Evolutionary conservation across 345 rosid species (phyloP).

Genomic region (Carallia pectinifolia): DNA sequence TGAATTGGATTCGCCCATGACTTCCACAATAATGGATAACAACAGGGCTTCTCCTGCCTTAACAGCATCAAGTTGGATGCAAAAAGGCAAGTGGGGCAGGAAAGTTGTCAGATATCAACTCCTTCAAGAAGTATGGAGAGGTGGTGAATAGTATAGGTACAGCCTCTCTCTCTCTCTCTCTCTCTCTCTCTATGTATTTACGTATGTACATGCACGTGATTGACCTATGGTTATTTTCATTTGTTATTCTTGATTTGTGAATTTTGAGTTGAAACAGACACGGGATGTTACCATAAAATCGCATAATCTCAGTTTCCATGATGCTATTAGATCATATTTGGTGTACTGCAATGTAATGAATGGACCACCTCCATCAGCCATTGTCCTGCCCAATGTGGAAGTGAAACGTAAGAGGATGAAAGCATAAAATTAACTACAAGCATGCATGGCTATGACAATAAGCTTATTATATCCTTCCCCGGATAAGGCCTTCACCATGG

Average conservation of each 20-base stretch:
- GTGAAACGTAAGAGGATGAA: too few relatives aligned
- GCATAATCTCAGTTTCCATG: too few relatives aligned
- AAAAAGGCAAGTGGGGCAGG: conserved; percentile 12
- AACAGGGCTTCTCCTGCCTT: conserved; percentile 21
- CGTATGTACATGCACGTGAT: not conserved
- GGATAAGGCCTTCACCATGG: too few relatives aligned
- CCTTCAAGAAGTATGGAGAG: conserved; percentile 71
- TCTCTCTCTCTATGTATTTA: not conserved
- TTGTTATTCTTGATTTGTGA: not conserved
- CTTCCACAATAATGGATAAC: conserved; percentile 48
- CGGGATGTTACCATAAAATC: too few relatives aligned
- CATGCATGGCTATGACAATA: too few relatives aligned
- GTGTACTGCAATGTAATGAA: too few relatives aligned
- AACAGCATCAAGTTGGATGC: conserved; percentile 9
- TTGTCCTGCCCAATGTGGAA: too few relatives aligned
- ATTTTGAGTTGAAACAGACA: too few relatives aligned
- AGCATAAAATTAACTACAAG: too few relatives aligned
- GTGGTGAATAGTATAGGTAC: conserved; percentile 32
- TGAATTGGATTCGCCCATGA: conserved; percentile 69
- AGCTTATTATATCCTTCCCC: too few relatives aligned
- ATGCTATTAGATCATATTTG: too few relatives aligned
- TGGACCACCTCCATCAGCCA: too few relatives aligned
- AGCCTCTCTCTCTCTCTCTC: not conserved
- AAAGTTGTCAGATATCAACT: conserved; percentile 36
- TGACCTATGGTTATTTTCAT: not conserved